Evolutionary conservation across 192 early-diverging fungal genomes (phyloP), one percentile per base, ranked within the genome.

Genomic region (Coemansia javaensis): DNA sequence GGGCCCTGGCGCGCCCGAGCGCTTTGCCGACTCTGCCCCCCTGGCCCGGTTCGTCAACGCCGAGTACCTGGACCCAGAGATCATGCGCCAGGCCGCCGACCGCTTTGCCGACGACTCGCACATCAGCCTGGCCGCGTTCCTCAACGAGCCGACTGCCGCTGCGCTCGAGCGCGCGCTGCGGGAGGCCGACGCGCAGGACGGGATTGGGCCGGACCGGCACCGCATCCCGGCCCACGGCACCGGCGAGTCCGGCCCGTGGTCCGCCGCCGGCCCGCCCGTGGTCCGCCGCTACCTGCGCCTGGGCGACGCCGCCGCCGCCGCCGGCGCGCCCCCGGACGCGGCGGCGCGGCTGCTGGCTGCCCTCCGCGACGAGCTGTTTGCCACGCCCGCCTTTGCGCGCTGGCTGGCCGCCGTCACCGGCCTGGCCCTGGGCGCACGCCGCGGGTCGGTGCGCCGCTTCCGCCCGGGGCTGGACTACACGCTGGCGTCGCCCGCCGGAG

Each of bases 381-480:
- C 17, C 7, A 34, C 47, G 14, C 31, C 30, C 15, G 63, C 84
- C 0, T 90, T 83, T 63, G 76, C 80, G 11, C 77, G 66, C 24
- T 84, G 80, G 78, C 64, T 89, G 23, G 47, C 59, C 32, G 45
- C 74, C 13, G 44, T 88, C 17, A 85, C 83, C 3, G 73, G 76
- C 8, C 52, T 85, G 6, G 44, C 63, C 5, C 57, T 78, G 9
- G 40, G 41, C 0, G 59, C 56, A 4, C 53, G 53, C 15, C 79
- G 86, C 17, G 75, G 78, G 16, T 54, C 71, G 43, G 81, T 79
- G 6, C 81, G 89, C 27, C 73, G 87, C 7, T 91, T 91, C 74
- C 70, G 89, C 34, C 79, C 85, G 2, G 89, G 89, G 7, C 73
- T 89, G 40, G 89, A 91, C 55, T 91, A 87, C 62, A 87, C 89